phyloP scores from a whole-genome alignment of 371 early-diverging fungal genomes.

The Mortierella sp. region DNA sequence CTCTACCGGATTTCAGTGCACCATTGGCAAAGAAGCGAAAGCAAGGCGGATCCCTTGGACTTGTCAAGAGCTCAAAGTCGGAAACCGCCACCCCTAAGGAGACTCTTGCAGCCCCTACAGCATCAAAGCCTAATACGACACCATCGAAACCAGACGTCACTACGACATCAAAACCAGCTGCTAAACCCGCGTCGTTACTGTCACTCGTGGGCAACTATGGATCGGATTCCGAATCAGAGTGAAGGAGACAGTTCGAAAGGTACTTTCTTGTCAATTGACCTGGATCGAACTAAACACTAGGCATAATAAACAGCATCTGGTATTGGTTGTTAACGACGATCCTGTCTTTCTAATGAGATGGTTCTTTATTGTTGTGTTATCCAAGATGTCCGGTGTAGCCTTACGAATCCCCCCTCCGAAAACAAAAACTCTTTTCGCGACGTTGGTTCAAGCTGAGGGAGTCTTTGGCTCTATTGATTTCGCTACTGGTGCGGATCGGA shows the following conservation, averaged over 20 bases:
- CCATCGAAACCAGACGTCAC: neutral
- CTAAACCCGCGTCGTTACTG: constrained; percentile 34
- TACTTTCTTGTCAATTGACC: no score
- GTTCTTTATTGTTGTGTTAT: neutral
- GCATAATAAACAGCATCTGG: neutral
- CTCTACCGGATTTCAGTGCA: constrained; percentile 58
- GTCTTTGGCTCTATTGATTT: constrained; percentile 25
- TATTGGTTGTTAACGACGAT: no score
- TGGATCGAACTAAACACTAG: neutral
- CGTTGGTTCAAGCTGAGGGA: constrained; percentile 14
- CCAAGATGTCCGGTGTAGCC: neutral
- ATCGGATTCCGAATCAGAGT: constrained; percentile 47
- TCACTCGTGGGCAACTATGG: constrained; percentile 43
- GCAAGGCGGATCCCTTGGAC: constrained; percentile 35
- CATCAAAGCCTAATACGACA: neutral
- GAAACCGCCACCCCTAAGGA: neutral
- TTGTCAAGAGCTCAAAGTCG: constrained; percentile 22
- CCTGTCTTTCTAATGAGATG: no score
- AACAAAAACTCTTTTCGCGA: neutral
- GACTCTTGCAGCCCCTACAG: neutral
- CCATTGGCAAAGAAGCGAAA: constrained; percentile 53
- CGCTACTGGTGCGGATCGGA: constrained; percentile 37
- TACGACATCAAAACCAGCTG: constrained; percentile 9
- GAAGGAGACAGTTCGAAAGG: neutral
- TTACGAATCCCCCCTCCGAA: no score